Evolutionary conservation across 108 stramenopile species (phyloP).

Genomic region (Chaetoceros tenuissimus): DNA sequence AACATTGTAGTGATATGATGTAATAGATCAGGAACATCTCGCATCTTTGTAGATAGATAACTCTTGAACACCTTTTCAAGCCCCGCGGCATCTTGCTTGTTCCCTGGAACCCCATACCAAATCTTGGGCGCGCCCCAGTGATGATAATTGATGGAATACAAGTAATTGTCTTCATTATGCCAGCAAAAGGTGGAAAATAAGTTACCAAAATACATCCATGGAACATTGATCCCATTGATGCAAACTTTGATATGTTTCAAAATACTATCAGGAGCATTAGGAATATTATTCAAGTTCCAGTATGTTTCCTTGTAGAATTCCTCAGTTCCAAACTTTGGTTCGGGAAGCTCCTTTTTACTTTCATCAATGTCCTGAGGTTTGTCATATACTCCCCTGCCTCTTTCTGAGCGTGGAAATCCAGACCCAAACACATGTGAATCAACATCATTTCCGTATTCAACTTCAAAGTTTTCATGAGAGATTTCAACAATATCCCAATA

Average conservation of each 20-base stretch:
- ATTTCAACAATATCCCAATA: conserved; percentile 96
- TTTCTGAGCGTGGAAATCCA: conserved; percentile 81
- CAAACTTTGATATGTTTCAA: conserved; percentile 85
- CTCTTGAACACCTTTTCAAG: conserved; percentile 83
- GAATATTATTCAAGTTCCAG: conserved; percentile 99
- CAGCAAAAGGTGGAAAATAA: conserved; percentile 97
- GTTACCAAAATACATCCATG: conserved; percentile 93
- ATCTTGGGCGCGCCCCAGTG: conserved; percentile 94
- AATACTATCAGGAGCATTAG: conserved; percentile 73
- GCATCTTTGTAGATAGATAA: conserved; percentile 86
- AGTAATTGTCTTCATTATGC: conserved; percentile 99
- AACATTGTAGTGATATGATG: conserved; percentile 95
- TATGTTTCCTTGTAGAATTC: conserved; percentile 84
- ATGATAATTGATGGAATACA: conserved; percentile 97
- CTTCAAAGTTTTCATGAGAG: conserved; percentile 46
- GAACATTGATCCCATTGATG: conserved; percentile 95
- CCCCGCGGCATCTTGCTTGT: conserved; percentile 67
- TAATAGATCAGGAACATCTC: conserved; percentile 85
- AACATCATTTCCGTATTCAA: conserved; percentile 97
- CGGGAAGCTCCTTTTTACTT: conserved; percentile 39
- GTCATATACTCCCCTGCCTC: conserved; percentile 60
- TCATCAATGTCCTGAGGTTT: conserved; percentile 19
- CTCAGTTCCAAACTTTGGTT: conserved; percentile 72
- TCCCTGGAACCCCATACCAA: conserved; percentile 95
- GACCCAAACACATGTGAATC: conserved; percentile 79